Evolutionary conservation across 2,329 filamentous ascomycete species (phyloP), one percentile per base, ranked within the genome.

Genomic region (Fusarium citri): DNA sequence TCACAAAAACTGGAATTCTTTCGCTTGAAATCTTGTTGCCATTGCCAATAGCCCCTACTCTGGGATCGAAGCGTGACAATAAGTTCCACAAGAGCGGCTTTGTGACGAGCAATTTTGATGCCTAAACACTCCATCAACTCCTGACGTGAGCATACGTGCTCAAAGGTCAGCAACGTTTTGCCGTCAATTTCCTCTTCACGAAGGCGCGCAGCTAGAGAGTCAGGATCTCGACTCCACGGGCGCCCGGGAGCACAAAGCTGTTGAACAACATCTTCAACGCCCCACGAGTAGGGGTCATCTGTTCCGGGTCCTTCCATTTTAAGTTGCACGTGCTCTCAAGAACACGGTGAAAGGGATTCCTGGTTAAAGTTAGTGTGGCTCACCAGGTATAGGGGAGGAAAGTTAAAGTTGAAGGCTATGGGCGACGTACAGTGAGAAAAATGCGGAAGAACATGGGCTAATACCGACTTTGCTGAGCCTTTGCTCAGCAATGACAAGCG

Each of bases 201-300:
- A 8, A 97, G 78, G 7, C 81, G 81, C 22, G 76, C 75, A 60
- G 89, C 86, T 5, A 97, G 83, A 0, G 76, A 51, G 0, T 74
- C 73, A 0, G 85, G 79, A 53, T 92, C 83, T 7, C 76, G 78
- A 49, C 79, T 79, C 85, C 86, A 88, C 12, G 87, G 84, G 49
- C 82, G 82, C 6, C 82, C 76, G 3, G 82, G 74, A 23, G 85
- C 83, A 76, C 90, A 93, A 6, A 97, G 83, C 74, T 91, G 89
- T 18, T 83, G 77, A 12, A 92, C 86, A 14, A 97, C 88, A 37
- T 89, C 85, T 40, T 91, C 88, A 31, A 90, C 83, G 37, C 86
- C 86, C 94, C 94, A 97, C 56, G 85, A 75, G 78, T 90, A 91
- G n/a, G 94, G 93, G 79, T 97, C 93, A 59, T 80, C 76, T 50